Conservation (phyloP, 2,329 filamentous ascomycete genomes). For the Cladobotryum protrusum region DNA sequence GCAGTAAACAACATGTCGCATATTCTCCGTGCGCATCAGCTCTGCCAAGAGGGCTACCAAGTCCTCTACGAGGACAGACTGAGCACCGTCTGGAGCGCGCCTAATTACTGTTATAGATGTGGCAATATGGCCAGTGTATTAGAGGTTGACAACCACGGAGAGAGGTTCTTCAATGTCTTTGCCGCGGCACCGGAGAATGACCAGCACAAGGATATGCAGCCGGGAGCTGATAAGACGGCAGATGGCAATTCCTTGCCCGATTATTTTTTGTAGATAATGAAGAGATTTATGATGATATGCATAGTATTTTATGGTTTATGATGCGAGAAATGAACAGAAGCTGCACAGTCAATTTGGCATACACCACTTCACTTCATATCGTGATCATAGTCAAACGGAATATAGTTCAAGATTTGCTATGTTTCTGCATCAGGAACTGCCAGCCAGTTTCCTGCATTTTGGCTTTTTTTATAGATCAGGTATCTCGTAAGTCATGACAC, state of each 20-base stretch:
- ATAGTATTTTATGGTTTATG: background rate
- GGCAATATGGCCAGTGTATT: conserved; percentile 96
- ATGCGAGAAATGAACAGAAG: conserved; percentile 1
- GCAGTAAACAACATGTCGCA: conserved; percentile 97
- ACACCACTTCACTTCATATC: background rate
- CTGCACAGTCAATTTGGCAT: background rate
- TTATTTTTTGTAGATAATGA: conserved; percentile 55
- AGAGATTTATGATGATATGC: background rate
- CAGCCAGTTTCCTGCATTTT: conserved; percentile 2
- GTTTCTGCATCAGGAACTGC: background rate
- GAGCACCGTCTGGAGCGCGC: conserved; percentile 96
- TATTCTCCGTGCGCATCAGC: conserved; percentile 93
- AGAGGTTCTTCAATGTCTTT: conserved; percentile 96
- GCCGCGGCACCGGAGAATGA: conserved; percentile 96
- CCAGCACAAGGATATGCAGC: conserved; percentile 76
- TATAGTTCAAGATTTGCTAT: background rate
- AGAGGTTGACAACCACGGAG: conserved; percentile 88
- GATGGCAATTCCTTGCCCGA: conserved; percentile 60
- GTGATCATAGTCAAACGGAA: background rate
- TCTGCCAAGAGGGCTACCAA: conserved; percentile 97
- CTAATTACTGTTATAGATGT: conserved; percentile 92
- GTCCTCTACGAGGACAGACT: conserved; percentile 91
- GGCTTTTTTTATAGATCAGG: conserved; percentile 1
- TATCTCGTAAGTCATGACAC: conserved; percentile 6
- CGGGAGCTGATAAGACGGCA: conserved; percentile 63